Percentiles rank a stretch among this genome's conserved stretches.
These are phyloP conservation scores for Lumnitzera littorea DNA, from an alignment of 345 rosid genomes.

Conservation along the genomic window DNA sequence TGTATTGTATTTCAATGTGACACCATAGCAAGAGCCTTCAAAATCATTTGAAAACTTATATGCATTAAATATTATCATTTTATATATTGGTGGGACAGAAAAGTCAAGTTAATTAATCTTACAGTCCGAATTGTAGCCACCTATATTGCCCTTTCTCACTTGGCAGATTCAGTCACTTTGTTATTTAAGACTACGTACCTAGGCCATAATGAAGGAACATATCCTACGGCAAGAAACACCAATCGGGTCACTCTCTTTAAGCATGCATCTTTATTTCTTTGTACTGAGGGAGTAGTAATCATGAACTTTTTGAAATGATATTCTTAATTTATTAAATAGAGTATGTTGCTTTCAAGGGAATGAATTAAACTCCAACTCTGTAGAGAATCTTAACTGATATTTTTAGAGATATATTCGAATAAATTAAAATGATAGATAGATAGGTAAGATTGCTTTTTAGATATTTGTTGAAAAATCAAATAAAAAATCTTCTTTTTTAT, in stretches of 20 bases:
- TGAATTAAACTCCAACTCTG: too few relatives aligned
- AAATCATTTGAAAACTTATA: too few relatives aligned
- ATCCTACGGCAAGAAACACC: conserved; percentile 4
- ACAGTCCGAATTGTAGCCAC: background rate
- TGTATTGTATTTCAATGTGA: too few relatives aligned
- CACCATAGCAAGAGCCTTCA: too few relatives aligned
- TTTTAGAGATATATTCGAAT: too few relatives aligned
- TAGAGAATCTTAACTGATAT: too few relatives aligned
- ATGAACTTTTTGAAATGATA: background rate
- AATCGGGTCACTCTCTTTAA: conserved; percentile 15
- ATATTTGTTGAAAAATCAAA: too few relatives aligned
- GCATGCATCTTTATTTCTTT: background rate
- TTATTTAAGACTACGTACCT: background rate
- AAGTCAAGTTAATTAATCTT: conserved; percentile 2
- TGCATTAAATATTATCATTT: too few relatives aligned
- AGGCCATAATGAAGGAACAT: conserved; percentile 11
- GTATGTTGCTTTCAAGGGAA: background rate
- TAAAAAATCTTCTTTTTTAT: too few relatives aligned
- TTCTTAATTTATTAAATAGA: background rate
- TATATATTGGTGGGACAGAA: background rate
- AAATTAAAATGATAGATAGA: too few relatives aligned
- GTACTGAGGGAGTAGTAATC: background rate
- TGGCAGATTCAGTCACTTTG: background rate
- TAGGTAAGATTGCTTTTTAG: too few relatives aligned
- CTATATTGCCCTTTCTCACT: background rate